phyloP scores from a whole-genome alignment of 495 filamentous ascomycete species.

The Saxophila tyrrhenica region DNA sequence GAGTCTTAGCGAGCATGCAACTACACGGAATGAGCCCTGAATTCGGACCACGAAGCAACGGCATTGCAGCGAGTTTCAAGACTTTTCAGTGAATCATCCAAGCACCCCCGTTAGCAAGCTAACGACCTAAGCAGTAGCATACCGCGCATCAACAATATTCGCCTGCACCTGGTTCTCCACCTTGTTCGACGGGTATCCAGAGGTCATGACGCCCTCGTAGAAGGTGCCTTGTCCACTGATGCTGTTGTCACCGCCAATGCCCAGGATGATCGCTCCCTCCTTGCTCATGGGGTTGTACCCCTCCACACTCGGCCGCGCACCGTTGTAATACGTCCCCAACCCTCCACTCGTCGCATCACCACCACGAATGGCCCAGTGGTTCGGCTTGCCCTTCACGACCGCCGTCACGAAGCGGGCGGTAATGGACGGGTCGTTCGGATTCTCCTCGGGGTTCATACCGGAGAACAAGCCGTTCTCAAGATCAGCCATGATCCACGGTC shows the following conservation, averaged over 20 bases:
- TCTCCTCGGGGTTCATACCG: slow-evolving; percentile 22
- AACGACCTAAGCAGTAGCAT: too few species aligned
- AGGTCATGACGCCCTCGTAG: slow-evolving; percentile 51
- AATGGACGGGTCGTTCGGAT: slow-evolving; percentile 39
- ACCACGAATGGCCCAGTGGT: slow-evolving; percentile 43
- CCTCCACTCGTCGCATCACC: slow-evolving; percentile 41
- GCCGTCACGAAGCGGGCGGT: slow-evolving; percentile 42
- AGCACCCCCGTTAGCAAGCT: too few species aligned
- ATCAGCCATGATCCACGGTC: slow-evolving; percentile 52
- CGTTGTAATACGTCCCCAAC: slow-evolving; percentile 45
- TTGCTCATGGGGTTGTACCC: slow-evolving; percentile 51
- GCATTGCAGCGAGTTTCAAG: too few species aligned
- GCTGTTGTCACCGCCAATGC: slow-evolving; percentile 49
- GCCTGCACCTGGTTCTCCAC: slow-evolving; percentile 45
- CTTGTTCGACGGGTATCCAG: slow-evolving; percentile 42
- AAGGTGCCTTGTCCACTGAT: slow-evolving; percentile 44
- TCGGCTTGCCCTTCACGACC: slow-evolving; percentile 38
- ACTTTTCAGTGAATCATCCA: too few species aligned
- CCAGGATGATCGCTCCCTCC: slow-evolving; percentile 50
- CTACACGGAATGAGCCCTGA: too few species aligned
- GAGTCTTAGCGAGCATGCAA: too few species aligned
- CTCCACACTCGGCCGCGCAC: slow-evolving; percentile 32
- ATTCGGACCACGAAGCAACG: too few species aligned
- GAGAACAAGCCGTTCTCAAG: slow-evolving; percentile 50
- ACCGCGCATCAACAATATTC: slow-evolving; percentile 44